phyloP scores from a whole-genome alignment of 331 rosid genomes.

The Pyracantha coccinea region DNA sequence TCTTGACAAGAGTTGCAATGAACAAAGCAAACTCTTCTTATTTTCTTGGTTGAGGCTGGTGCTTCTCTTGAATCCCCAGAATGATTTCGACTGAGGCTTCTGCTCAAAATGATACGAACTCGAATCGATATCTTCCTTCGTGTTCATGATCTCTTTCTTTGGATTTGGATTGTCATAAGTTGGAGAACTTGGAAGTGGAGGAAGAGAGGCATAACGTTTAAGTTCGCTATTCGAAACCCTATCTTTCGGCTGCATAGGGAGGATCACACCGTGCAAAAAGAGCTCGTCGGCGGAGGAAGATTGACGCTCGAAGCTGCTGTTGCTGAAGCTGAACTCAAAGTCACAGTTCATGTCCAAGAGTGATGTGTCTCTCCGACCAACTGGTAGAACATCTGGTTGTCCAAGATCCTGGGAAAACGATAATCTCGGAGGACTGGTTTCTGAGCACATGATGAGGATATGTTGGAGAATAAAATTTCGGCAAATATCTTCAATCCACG shows the following conservation, averaged over 20 bases:
- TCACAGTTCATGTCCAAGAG: constrained; percentile 55
- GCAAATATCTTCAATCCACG: neutral
- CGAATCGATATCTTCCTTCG: constrained; percentile 15
- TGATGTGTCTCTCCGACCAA: constrained; percentile 32
- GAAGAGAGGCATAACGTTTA: constrained; percentile 26
- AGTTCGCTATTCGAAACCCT: constrained; percentile 9
- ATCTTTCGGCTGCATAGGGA: constrained; percentile 45
- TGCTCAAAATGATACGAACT: constrained; percentile 13
- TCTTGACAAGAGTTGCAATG: constrained; percentile 64
- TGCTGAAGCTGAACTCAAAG: constrained; percentile 60
- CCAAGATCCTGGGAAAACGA: constrained; percentile 61
- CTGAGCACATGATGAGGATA: constrained; percentile 47
- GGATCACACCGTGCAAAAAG: constrained; percentile 71
- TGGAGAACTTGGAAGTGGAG: constrained; percentile 45
- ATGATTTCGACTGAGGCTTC: constrained; percentile 53
- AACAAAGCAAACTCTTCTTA: constrained; percentile 34
- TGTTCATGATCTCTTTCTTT: constrained; percentile 30
- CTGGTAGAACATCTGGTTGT: constrained; percentile 16
- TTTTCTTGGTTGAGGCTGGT: constrained; percentile 63
- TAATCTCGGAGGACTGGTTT: constrained; percentile 57
- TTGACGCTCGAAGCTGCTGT: constrained; percentile 27
- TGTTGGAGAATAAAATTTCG: neutral
- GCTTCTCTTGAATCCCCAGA: constrained; percentile 91
- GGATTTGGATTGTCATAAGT: neutral
- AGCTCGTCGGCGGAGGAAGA: constrained; percentile 85